Conservation (phyloP, 192 early-diverging fungal genomes). For the Coemansia sp. region DNA sequence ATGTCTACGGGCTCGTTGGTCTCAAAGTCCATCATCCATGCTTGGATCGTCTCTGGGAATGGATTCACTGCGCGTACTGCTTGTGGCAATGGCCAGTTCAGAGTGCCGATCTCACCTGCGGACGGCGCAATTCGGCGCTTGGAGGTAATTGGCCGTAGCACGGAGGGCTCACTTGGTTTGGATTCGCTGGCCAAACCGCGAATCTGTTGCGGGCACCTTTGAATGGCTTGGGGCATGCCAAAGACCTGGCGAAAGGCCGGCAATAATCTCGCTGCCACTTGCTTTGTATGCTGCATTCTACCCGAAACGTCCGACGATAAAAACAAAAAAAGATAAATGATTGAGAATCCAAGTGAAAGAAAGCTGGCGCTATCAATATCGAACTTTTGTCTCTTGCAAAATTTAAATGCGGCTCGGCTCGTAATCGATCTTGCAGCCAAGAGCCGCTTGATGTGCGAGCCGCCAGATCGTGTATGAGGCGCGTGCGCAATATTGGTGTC, state of each 20-base stretch:
- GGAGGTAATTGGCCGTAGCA: conserved; percentile 46
- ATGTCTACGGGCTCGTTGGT: conserved; percentile 73
- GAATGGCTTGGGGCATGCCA: background rate
- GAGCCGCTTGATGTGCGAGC: background rate
- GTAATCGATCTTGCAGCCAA: background rate
- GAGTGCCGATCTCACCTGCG: conserved; percentile 29
- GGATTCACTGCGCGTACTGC: conserved; percentile 37
- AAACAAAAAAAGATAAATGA: background rate
- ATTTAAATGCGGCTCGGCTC: conserved; percentile 4
- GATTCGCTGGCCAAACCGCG: conserved; percentile 18
- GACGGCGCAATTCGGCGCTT: conserved; percentile 43
- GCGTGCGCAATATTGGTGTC: background rate
- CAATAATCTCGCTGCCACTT: conserved; percentile 4
- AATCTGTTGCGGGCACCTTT: conserved; percentile 13
- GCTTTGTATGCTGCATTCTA: conserved; percentile 18
- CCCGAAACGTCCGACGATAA: background rate
- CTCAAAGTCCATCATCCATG: conserved; percentile 76
- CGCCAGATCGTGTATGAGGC: background rate
- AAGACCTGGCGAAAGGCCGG: conserved; percentile 16
- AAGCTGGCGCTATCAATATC: background rate
- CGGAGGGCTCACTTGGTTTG: conserved; percentile 16
- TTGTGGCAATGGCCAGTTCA: conserved; percentile 48
- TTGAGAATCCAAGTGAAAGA: background rate
- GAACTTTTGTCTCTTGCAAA: background rate
- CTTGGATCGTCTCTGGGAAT: conserved; percentile 62